These are phyloP conservation scores for Spatholobus suberectus DNA, from an alignment of 306 rosid genomes.

Conservation along the genomic window DNA sequence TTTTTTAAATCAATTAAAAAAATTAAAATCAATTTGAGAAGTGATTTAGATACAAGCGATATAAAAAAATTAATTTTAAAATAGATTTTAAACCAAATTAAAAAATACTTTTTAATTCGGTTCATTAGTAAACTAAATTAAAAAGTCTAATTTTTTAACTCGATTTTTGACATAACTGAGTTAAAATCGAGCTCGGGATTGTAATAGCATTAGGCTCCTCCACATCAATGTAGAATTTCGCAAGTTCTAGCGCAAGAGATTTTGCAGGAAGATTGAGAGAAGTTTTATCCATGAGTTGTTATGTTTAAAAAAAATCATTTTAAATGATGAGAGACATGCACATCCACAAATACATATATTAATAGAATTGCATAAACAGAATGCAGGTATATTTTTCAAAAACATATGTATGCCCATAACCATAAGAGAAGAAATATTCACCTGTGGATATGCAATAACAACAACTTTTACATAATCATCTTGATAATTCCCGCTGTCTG, in stretches of 20 bases:
- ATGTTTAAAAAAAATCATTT: background rate
- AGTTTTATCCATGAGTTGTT: slow-evolving; percentile 87
- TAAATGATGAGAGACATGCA: slow-evolving; percentile 28
- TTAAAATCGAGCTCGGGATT: too few species aligned
- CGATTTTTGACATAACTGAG: too few species aligned
- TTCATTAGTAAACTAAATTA: too few species aligned
- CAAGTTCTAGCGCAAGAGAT: slow-evolving; percentile 73
- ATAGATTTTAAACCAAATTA: too few species aligned
- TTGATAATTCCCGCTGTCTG: slow-evolving; percentile 36
- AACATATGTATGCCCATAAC: background rate
- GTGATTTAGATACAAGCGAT: too few species aligned
- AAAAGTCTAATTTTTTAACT: too few species aligned
- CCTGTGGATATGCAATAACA: slow-evolving; percentile 86
- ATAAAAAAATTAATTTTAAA: too few species aligned
- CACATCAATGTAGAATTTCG: slow-evolving; percentile 81
- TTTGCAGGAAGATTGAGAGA: slow-evolving; percentile 69
- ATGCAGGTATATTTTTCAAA: background rate
- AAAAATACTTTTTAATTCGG: too few species aligned
- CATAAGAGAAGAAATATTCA: slow-evolving; percentile 38
- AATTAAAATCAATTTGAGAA: too few species aligned
- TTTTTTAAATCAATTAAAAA: too few species aligned
- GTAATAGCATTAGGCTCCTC: too few species aligned
- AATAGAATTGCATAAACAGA: slow-evolving; percentile 15
- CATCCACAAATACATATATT: background rate
- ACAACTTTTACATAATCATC: slow-evolving; percentile 69